phyloP scores from a whole-genome alignment of 177 flowering plant species.

The Vitis hybrid region DNA sequence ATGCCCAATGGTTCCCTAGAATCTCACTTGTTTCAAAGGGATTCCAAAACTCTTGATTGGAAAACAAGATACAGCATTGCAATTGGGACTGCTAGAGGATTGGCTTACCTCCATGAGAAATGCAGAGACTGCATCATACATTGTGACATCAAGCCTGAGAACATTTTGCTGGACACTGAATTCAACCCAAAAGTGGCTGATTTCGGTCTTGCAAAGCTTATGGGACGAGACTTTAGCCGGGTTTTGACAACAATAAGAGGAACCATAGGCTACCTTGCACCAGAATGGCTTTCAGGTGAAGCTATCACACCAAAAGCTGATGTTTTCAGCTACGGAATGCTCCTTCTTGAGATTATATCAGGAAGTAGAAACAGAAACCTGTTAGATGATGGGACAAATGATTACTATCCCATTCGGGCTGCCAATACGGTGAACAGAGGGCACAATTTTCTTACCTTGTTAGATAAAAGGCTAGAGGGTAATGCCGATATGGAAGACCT shows the following conservation, averaged over 20 bases:
- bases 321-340: conserved; percentile 60
- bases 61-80: conserved; percentile 48
- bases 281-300: conserved; percentile 59
- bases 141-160: conserved; percentile 64
- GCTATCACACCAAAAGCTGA: conserved; percentile 61
- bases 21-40: conserved; percentile 30
- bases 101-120: conserved; percentile 52
- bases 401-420: conserved; percentile 51
- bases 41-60: conserved; percentile 33
- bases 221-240: conserved; percentile 58
- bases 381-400: conserved; percentile 33
- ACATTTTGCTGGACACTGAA: conserved; percentile 44
- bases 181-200: conserved; percentile 51
- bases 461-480: conserved; percentile 39
- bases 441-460: conserved; percentile 27
- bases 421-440: conserved; percentile 28
- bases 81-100: conserved; percentile 51
- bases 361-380: conserved; percentile 45
- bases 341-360: conserved; percentile 44
- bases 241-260: conserved; percentile 69
- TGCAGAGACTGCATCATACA: conserved; percentile 61
- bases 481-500: conserved; percentile 40
- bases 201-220: conserved; percentile 61
- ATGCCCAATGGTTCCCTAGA: conserved; percentile 52
- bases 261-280: conserved; percentile 63